A percentile compares a stretch with the other conserved stretches of the same genome.
Evolutionary conservation across 2,329 filamentous ascomycete genomes (phyloP).

Genomic region (Aspergillus eucalypticola): DNA sequence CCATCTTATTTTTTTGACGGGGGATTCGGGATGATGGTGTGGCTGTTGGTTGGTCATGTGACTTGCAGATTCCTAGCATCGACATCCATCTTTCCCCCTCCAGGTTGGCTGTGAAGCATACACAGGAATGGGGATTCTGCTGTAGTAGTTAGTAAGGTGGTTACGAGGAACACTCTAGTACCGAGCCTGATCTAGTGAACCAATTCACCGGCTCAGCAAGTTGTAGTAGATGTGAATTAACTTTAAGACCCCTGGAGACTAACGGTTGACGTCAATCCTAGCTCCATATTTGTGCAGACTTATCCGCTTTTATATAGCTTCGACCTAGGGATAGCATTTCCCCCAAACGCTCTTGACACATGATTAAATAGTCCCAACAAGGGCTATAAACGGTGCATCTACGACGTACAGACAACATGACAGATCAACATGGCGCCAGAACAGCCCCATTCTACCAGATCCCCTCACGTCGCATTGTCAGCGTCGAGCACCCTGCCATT

Average conservation of each 20-base stretch:
- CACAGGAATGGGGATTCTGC: background rate
- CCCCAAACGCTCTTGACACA: background rate
- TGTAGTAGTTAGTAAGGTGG: background rate
- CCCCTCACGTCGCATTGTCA: constrained; percentile 56
- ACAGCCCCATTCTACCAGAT: constrained; percentile 54
- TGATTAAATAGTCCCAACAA: background rate
- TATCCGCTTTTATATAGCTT: constrained; percentile 2
- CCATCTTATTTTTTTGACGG: background rate
- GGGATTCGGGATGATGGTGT: background rate
- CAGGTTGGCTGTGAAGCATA: background rate
- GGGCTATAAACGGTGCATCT: background rate
- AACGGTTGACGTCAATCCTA: constrained; percentile 4
- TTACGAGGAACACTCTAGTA: background rate
- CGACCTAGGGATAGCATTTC: background rate
- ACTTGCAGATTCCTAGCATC: background rate
- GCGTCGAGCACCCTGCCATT: constrained; percentile 68
- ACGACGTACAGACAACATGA: constrained; percentile 20
- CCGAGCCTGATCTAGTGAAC: background rate
- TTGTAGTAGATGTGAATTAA: background rate
- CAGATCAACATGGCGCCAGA: constrained; percentile 22
- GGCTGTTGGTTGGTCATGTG: background rate
- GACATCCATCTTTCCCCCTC: background rate
- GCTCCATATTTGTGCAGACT: background rate
- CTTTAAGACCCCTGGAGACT: background rate
- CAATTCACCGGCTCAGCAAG: background rate